These are phyloP conservation scores for Sindora glabra DNA, from an alignment of 306 rosid species.

Conservation along the genomic window DNA sequence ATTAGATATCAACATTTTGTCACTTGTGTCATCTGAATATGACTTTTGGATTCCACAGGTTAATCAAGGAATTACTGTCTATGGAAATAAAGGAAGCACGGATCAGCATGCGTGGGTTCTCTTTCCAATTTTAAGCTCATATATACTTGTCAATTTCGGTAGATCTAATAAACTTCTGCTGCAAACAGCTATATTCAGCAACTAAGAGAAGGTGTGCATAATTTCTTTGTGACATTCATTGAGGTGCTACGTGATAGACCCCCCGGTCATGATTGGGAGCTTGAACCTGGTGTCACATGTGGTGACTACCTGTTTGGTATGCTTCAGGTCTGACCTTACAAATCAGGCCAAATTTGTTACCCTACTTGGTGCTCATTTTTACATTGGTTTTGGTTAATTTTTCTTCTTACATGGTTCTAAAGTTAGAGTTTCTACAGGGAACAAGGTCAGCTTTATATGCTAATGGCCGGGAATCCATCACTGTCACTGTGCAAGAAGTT, in stretches of 20 bases:
- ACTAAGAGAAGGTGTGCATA: conserved; percentile 94
- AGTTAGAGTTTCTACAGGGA: conserved; percentile 48
- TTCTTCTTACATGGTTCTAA: neutral
- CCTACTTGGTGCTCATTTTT: neutral
- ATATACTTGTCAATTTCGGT: neutral
- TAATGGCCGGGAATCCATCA: conserved; percentile 73
- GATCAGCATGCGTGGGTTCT: conserved; percentile 93
- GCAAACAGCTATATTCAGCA: conserved; percentile 84
- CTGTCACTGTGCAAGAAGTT: conserved; percentile 89
- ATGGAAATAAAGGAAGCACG: conserved; percentile 94
- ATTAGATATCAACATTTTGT: neutral
- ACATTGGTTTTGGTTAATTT: neutral
- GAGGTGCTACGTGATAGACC: conserved; percentile 97
- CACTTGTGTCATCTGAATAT: neutral
- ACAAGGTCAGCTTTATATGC: conserved; percentile 89
- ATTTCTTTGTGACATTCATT: conserved; percentile 89
- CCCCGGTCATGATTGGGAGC: conserved; percentile 99
- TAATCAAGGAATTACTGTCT: conserved; percentile 84
- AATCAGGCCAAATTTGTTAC: neutral
- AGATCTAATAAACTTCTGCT: neutral
- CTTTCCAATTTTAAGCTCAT: neutral
- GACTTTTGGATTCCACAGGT: conserved; percentile 40
- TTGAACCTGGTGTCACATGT: conserved; percentile 97
- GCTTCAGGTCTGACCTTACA: conserved; percentile 70
- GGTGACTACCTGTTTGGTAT: conserved; percentile 98